These are phyloP conservation scores for Ceratocystis huliohia DNA, from an alignment of 2,329 filamentous ascomycete genomes.

Conservation along the genomic window DNA sequence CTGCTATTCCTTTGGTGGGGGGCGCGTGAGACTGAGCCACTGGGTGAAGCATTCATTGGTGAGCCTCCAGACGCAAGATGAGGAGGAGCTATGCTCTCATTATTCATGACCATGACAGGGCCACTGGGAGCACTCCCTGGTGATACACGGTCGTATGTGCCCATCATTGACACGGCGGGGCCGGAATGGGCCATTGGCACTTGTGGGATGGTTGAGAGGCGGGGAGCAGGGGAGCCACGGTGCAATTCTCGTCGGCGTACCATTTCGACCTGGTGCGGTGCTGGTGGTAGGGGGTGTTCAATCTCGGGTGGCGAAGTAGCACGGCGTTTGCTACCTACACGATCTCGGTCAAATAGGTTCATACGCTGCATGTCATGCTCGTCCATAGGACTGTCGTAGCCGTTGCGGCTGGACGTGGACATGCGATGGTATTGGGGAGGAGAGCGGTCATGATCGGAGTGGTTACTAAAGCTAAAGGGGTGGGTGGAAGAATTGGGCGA, in stretches of 20 bases:
- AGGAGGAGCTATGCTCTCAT: slow-evolving; percentile 38
- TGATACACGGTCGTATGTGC: slow-evolving; percentile 36
- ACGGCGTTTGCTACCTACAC: slow-evolving; percentile 42
- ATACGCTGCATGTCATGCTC: slow-evolving; percentile 32
- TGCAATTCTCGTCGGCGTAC: slow-evolving; percentile 38
- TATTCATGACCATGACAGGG: slow-evolving; percentile 37
- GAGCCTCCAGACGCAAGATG: slow-evolving; percentile 28
- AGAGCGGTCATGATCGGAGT: slow-evolving; percentile 36
- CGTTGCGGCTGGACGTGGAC: slow-evolving; percentile 25
- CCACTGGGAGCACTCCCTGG: slow-evolving; percentile 36
- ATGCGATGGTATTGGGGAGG: slow-evolving; percentile 35
- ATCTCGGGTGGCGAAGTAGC: slow-evolving; percentile 43
- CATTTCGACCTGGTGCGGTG: slow-evolving; percentile 33
- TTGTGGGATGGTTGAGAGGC: slow-evolving; percentile 36
- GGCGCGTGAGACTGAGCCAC: slow-evolving; percentile 33
- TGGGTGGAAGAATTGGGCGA: slow-evolving; percentile 37
- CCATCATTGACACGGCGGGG: slow-evolving; percentile 36
- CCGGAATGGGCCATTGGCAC: slow-evolving; percentile 34
- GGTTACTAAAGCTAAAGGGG: slow-evolving; percentile 30
- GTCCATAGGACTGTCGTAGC: slow-evolving; percentile 37
- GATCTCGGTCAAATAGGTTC: slow-evolving; percentile 41
- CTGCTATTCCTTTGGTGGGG: slow-evolving; percentile 38
- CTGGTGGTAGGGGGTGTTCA: slow-evolving; percentile 32
- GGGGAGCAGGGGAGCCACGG: slow-evolving; percentile 41
- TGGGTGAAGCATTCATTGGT: slow-evolving; percentile 39